phyloP scores from a whole-genome alignment of 2,329 filamentous ascomycete genomes.

The Arthroderma sp. region DNA sequence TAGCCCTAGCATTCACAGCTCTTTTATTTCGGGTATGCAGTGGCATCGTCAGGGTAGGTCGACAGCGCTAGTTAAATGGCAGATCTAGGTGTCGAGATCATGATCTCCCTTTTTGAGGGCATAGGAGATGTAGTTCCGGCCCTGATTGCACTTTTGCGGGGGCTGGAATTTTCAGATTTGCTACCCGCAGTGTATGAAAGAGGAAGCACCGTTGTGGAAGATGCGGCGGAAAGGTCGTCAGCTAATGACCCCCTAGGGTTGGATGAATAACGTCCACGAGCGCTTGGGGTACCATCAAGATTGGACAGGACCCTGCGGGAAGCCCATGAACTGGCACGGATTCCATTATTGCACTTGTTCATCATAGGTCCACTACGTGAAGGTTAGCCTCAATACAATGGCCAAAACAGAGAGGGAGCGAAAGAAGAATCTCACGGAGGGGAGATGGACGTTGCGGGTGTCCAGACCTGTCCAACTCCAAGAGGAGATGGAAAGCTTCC shows the following conservation, averaged over 20 bases:
- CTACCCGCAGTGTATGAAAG: slow-evolving; percentile 18
- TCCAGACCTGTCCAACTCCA: slow-evolving; percentile 30
- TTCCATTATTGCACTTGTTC: slow-evolving; percentile 25
- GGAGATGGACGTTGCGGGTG: slow-evolving; percentile 36
- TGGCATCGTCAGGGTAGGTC: too few relatives aligned
- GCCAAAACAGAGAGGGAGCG: neutral
- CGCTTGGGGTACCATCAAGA: slow-evolving; percentile 27
- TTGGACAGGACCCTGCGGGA: slow-evolving; percentile 24
- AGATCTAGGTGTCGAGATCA: slow-evolving; percentile 24
- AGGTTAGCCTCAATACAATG: too few relatives aligned
- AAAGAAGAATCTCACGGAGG: slow-evolving; percentile 28
- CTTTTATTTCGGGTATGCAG: too few relatives aligned
- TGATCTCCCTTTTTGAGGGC: slow-evolving; percentile 27
- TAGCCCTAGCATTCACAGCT: too few relatives aligned
- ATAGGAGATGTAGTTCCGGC: slow-evolving; percentile 26
- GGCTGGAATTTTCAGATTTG: slow-evolving; percentile 26
- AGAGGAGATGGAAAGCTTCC: slow-evolving; percentile 31
- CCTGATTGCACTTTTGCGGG: slow-evolving; percentile 23
- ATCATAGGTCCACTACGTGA: slow-evolving; percentile 23
- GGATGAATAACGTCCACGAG: slow-evolving; percentile 18
- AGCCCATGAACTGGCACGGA: slow-evolving; percentile 26
- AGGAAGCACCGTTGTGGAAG: slow-evolving; percentile 25
- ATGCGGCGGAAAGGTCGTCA: slow-evolving; percentile 21
- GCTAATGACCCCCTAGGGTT: slow-evolving; percentile 18
- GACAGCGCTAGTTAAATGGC: slow-evolving; percentile 12